Conservation (phyloP, 805 yeast genomes). For the Kazachstania africana region DNA sequence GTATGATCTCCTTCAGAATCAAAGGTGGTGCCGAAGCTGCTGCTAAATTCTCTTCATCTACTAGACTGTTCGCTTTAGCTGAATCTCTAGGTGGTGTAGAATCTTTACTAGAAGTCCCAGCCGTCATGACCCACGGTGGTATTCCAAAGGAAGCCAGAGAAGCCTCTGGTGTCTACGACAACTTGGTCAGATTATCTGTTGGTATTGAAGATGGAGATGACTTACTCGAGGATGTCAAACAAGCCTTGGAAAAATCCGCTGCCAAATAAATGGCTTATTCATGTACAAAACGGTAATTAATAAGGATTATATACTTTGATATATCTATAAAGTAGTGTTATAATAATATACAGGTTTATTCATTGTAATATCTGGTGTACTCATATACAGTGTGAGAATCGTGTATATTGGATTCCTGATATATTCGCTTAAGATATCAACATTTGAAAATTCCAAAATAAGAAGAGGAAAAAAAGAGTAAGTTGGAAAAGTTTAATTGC, state of each 20-base stretch:
- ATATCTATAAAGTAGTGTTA: slow-evolving; percentile 3
- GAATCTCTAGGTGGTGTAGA: slow-evolving; percentile 89
- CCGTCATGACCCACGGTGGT: slow-evolving; percentile 88
- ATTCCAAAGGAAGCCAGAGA: slow-evolving; percentile 71
- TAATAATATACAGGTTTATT: too few relatives aligned
- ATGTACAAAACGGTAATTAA: too few relatives aligned
- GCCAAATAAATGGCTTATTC: slow-evolving; percentile 14
- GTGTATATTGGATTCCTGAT: too few relatives aligned
- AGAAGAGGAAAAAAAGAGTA: too few relatives aligned
- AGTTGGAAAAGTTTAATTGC: too few relatives aligned
- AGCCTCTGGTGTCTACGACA: slow-evolving; percentile 69
- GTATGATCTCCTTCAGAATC: slow-evolving; percentile 82
- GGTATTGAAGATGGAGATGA: slow-evolving; percentile 83
- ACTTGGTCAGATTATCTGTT: slow-evolving; percentile 69
- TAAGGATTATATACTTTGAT: slow-evolving; percentile 7
- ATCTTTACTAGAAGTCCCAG: slow-evolving; percentile 77
- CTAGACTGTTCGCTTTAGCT: slow-evolving; percentile 73
- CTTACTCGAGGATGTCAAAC: slow-evolving; percentile 55
- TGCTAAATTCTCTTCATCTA: slow-evolving; percentile 55
- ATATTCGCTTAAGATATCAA: too few relatives aligned
- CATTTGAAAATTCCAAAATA: too few relatives aligned
- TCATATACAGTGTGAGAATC: too few relatives aligned
- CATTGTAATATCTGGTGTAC: too few relatives aligned
- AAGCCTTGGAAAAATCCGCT: slow-evolving; percentile 41
- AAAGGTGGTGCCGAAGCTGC: slow-evolving; percentile 75